phyloP scores from a whole-genome alignment of 164 flowering plant genomes.

The Magnolia officinalis region DNA sequence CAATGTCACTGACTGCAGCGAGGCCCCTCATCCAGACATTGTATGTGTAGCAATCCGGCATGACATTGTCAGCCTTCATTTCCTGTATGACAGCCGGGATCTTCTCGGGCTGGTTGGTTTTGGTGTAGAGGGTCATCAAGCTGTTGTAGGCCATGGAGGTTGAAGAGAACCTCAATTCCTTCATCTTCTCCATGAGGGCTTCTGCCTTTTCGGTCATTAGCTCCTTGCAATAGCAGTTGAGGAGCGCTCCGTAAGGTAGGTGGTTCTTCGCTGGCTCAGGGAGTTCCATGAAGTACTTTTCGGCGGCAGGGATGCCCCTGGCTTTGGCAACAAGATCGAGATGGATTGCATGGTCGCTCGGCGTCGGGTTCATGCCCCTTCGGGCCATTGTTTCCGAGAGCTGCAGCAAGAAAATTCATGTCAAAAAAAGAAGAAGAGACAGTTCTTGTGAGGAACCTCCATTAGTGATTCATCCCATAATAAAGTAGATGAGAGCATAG shows the following conservation, averaged over 20 bases:
- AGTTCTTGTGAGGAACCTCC: not conserved
- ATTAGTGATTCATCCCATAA: not conserved
- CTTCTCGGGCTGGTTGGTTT: slow-evolving; percentile 58
- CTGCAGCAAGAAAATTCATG: slow-evolving; percentile 30
- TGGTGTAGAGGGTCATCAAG: slow-evolving; percentile 80
- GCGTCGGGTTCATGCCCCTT: slow-evolving; percentile 81
- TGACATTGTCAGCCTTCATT: slow-evolving; percentile 62
- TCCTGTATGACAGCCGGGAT: slow-evolving; percentile 70
- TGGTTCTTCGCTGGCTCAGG: slow-evolving; percentile 78
- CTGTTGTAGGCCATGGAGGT: slow-evolving; percentile 85
- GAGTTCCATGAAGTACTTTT: slow-evolving; percentile 65
- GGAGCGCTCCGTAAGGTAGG: slow-evolving; percentile 76
- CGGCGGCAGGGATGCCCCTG: slow-evolving; percentile 69
- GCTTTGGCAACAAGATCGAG: slow-evolving; percentile 82
- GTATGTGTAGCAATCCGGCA: slow-evolving; percentile 66
- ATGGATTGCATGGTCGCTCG: slow-evolving; percentile 89
- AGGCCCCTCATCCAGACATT: slow-evolving; percentile 94
- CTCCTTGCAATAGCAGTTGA: slow-evolving; percentile 90
- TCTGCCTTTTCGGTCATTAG: slow-evolving; percentile 82
- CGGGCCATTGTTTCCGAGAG: slow-evolving; percentile 65
- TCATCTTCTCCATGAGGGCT: slow-evolving; percentile 83
- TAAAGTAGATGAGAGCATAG: too few relatives aligned
- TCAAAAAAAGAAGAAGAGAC: not conserved
- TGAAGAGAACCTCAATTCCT: slow-evolving; percentile 61
- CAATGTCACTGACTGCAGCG: slow-evolving; percentile 69